Conservation (phyloP, 306 rosid genomes). For the Vigna nakashimae region DNA sequence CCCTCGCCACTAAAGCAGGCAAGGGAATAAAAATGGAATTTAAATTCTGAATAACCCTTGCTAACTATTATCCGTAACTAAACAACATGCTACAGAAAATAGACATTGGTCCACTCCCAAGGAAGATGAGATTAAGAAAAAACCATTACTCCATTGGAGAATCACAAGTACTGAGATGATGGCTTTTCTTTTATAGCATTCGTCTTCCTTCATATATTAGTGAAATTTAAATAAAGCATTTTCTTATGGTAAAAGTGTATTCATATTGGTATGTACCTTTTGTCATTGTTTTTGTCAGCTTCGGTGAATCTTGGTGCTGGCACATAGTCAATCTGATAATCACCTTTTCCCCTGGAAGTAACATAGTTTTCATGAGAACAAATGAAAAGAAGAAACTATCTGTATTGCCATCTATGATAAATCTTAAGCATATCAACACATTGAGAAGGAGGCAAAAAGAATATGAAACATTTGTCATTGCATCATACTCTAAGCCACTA, state of each 20-base stretch:
- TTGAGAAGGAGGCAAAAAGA: not conserved
- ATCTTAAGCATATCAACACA: conserved; percentile 2
- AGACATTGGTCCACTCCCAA: conserved; percentile 12
- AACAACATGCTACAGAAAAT: conserved; percentile 4
- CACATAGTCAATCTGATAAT: conserved; percentile 85
- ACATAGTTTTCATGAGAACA: conserved; percentile 28
- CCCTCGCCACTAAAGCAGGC: conserved; percentile 17
- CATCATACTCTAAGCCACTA: not conserved
- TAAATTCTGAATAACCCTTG: conserved; percentile 3
- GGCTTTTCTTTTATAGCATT: conserved; percentile 4
- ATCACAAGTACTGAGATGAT: conserved; percentile 10
- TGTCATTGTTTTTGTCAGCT: conserved; percentile 89
- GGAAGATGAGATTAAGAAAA: conserved; percentile 12
- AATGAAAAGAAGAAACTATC: conserved; percentile 4
- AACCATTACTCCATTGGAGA: conserved; percentile 11
- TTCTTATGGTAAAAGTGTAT: conserved; percentile 33
- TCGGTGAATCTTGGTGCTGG: conserved; percentile 94
- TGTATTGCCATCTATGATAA: not conserved
- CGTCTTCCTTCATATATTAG: conserved; percentile 23
- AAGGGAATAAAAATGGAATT: conserved; percentile 21
- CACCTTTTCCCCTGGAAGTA: conserved; percentile 73
- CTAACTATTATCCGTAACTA: conserved; percentile 19
- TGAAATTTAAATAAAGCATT: conserved; percentile 21
- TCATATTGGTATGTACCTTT: conserved; percentile 56
- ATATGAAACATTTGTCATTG: not conserved